Evolutionary conservation across 257 asterid genomes (phyloP).

Genomic region (Avicennia marina): DNA sequence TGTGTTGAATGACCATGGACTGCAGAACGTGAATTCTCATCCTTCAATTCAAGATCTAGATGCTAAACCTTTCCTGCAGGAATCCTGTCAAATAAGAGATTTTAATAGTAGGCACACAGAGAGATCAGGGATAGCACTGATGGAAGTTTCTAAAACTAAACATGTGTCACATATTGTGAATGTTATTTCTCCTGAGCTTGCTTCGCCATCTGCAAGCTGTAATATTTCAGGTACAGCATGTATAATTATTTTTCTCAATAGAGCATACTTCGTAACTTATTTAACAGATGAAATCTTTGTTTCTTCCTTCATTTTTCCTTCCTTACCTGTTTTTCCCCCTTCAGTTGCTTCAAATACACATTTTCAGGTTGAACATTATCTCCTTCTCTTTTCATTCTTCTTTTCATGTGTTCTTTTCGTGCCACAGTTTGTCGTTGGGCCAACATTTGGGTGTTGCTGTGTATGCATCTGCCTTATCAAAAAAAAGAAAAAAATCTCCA

Average conservation of each 20-base stretch:
- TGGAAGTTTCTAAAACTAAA: conserved; percentile 41
- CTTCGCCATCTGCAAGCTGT: conserved; percentile 38
- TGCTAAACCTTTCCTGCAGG: conserved; percentile 36
- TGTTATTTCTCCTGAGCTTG: conserved; percentile 36
- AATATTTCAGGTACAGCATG: conserved; percentile 41
- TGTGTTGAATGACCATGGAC: conserved; percentile 25
- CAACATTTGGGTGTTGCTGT: no score
- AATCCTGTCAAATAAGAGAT: conserved; percentile 45
- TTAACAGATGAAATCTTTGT: no score
- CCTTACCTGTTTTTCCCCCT: no score
- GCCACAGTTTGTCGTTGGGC: no score
- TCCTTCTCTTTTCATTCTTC: no score
- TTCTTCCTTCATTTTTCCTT: neutral
- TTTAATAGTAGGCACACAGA: conserved; percentile 40
- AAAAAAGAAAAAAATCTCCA: no score
- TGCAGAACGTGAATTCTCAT: conserved; percentile 29
- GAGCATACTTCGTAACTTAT: no score
- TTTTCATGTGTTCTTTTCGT: no score
- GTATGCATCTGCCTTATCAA: no score
- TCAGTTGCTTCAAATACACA: no score
- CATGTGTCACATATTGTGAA: conserved; percentile 41
- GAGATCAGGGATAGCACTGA: conserved; percentile 49
- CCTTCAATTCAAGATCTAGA: conserved; percentile 29
- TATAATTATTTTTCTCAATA: neutral
- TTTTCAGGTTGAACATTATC: no score